Conservation (phyloP, 2,329 filamentous ascomycete species). For the Lachnellula arida region DNA sequence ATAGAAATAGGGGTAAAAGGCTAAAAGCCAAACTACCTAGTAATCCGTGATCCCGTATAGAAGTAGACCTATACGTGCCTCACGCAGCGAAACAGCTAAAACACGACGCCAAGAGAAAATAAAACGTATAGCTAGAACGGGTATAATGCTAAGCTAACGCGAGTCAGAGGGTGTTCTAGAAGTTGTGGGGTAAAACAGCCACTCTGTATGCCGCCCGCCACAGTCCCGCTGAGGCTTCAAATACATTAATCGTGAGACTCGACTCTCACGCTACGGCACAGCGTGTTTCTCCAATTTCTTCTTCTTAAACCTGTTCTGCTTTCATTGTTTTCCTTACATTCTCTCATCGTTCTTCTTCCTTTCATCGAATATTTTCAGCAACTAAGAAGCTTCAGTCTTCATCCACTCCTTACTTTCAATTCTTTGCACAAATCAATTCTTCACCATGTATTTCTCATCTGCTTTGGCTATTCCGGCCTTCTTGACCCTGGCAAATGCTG, state of each 20-base stretch:
- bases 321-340: not conserved
- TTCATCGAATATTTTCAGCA: constrained; percentile 7
- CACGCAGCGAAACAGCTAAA: no score
- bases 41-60: no score
- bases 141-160: no score
- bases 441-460: constrained; percentile 25
- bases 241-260: not conserved
- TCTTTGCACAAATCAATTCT: constrained; percentile 10
- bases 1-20: no score
- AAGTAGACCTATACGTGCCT: no score
- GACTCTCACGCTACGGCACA: not conserved
- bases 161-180: no score
- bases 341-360: constrained; percentile 4
- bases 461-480: constrained; percentile 15
- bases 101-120: no score
- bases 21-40: no score
- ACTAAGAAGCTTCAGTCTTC: constrained; percentile 23
- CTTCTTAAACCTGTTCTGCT: constrained; percentile 8
- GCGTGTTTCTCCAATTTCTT: not conserved
- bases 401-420: constrained; percentile 21
- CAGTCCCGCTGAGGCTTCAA: not conserved
- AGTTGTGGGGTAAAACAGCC: no score
- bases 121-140: no score
- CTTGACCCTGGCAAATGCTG: constrained; percentile 26
- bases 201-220: not conserved